Evolutionary conservation across 306 rosid genomes (phyloP).

Genomic region (Vicia faba): DNA sequence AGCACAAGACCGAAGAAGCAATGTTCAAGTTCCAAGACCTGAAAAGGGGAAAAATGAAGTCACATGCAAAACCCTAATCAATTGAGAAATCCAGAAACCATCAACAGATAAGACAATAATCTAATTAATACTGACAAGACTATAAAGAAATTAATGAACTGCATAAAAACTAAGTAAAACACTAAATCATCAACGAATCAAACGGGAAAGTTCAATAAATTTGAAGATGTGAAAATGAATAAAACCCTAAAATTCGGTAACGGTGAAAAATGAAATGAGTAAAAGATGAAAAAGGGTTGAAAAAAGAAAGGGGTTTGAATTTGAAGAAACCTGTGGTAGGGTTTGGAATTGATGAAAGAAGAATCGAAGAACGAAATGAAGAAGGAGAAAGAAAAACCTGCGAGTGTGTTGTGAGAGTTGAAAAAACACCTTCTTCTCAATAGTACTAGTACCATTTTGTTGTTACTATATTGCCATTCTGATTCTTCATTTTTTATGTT

Average conservation of each 20-base stretch:
- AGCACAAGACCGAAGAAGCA: slow-evolving; percentile 6
- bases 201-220: slow-evolving; percentile 5
- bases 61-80: slow-evolving; percentile 18
- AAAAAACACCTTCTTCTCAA: neutral
- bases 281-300: neutral
- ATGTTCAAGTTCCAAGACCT: slow-evolving; percentile 16
- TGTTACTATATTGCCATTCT: slow-evolving; percentile 9
- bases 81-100: neutral
- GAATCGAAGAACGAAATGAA: neutral
- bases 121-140: neutral
- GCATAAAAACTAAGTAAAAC: neutral
- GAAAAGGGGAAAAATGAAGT: too few relatives aligned
- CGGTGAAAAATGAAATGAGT: neutral
- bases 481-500: neutral
- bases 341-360: neutral
- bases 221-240: neutral
- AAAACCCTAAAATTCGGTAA: slow-evolving; percentile 31
- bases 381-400: slow-evolving; percentile 1
- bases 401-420: neutral
- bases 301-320: neutral
- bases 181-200: neutral
- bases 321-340: slow-evolving; percentile 15
- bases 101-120: neutral
- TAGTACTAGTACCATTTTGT: neutral
- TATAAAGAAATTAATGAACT: neutral